A percentile compares a stretch with the other conserved stretches of the same genome.
phyloP scores from a whole-genome alignment of 306 rosid species.

The Malus sieversii region DNA sequence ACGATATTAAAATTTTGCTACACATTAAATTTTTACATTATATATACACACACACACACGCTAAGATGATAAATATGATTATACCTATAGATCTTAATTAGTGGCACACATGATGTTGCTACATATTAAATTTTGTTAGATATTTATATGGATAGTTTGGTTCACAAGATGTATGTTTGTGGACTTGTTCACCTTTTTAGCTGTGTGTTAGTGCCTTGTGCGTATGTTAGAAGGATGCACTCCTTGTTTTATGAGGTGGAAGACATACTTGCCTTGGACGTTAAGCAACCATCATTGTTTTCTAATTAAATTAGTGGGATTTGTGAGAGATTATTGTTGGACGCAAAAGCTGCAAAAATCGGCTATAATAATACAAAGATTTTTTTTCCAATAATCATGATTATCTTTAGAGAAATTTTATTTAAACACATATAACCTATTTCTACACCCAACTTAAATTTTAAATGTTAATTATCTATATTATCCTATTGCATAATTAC shows the following conservation, averaged over 20 bases:
- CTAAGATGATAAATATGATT: not conserved
- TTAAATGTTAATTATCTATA: too few species aligned
- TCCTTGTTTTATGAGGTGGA: not conserved
- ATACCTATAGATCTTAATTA: not conserved
- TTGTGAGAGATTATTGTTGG: not conserved
- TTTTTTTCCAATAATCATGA: not conserved
- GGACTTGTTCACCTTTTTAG: not conserved
- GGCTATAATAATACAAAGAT: not conserved
- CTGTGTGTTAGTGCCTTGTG: not conserved
- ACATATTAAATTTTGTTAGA: not conserved
- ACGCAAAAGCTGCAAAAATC: not conserved
- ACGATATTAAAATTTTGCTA: too few species aligned
- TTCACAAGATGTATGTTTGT: not conserved
- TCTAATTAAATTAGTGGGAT: not conserved
- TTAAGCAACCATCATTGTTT: not conserved
- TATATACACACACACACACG: too few species aligned
- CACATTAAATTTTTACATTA: too few species aligned
- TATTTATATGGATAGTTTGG: not conserved
- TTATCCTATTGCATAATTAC: too few species aligned
- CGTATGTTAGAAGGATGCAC: not conserved
- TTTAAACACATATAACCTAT: too few species aligned
- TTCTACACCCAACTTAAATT: too few species aligned
- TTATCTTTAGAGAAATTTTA: not conserved
- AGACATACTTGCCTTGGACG: constrained; percentile 8
- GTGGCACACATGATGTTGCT: not conserved